phyloP scores from a whole-genome alignment of 768 basidiomycete genomes.

The Leccinum uliginosum region DNA sequence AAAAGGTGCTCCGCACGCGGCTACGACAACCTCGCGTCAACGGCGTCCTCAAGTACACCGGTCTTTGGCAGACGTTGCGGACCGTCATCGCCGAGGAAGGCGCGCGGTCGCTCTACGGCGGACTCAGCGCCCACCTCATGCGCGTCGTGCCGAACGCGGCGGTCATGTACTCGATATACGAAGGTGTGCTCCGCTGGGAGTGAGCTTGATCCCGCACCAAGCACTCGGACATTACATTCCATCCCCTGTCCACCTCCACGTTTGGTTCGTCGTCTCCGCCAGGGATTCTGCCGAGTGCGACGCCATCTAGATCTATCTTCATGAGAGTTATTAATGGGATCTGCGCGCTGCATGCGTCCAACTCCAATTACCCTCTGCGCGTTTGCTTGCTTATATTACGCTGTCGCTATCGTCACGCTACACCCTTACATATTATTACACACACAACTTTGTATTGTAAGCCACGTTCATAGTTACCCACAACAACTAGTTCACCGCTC shows the following conservation, averaged over 20 bases:
- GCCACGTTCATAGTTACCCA: conserved; percentile 20
- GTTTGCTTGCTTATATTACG: conserved; percentile 13
- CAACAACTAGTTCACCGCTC: conserved; percentile 16
- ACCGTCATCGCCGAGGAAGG: conserved; percentile 91
- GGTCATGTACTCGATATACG: conserved; percentile 96
- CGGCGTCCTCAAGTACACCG: conserved; percentile 79
- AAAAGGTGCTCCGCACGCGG: conserved; percentile 85
- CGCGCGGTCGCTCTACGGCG: conserved; percentile 79
- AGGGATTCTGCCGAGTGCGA: neutral
- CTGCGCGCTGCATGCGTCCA: neutral
- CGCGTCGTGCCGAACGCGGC: conserved; percentile 96
- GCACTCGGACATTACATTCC: neutral
- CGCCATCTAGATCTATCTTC: conserved; percentile 15
- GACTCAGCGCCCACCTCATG: conserved; percentile 91
- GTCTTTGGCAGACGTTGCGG: conserved; percentile 77
- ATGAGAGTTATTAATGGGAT: conserved; percentile 12
- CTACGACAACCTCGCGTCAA: conserved; percentile 83
- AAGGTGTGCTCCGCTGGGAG: conserved; percentile 69
- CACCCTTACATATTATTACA: neutral
- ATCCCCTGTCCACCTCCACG: neutral
- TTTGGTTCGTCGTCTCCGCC: neutral
- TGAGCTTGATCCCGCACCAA: neutral
- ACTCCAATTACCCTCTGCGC: conserved; percentile 2
- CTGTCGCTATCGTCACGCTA: conserved; percentile 9
- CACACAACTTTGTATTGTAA: conserved; percentile 22